Conservation (phyloP, 495 filamentous ascomycete species). For the Neurospora intermedia region DNA sequence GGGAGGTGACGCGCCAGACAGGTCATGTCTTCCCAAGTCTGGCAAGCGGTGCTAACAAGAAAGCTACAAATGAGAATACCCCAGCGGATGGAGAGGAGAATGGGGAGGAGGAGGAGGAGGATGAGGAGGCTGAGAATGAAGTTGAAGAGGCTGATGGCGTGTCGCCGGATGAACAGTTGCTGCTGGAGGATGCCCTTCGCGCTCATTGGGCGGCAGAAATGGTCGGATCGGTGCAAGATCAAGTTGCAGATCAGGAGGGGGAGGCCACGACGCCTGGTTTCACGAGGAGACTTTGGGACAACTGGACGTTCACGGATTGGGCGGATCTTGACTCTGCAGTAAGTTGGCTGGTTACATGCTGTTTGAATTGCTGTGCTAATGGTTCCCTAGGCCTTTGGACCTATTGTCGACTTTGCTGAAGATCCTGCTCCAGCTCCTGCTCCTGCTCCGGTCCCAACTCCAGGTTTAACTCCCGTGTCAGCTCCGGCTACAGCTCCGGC, state of each 20-base stretch:
- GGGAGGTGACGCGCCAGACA: constrained; percentile 7
- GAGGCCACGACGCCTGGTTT: not conserved
- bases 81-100: not conserved
- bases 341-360: not conserved
- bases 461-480: too few species aligned
- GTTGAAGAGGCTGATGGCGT: not conserved
- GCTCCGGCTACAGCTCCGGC: not conserved
- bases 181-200: constrained; percentile 15
- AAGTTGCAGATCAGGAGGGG: not conserved
- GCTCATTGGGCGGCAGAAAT: constrained; percentile 13
- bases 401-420: constrained; percentile 10
- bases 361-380: not conserved
- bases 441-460: not conserved
- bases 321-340: constrained; percentile 20
- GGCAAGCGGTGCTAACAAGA: not conserved
- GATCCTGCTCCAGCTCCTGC: not conserved
- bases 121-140: not conserved
- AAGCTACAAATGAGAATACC: not conserved
- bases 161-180: constrained; percentile 7
- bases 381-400: constrained; percentile 12
- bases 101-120: not conserved
- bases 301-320: constrained; percentile 18
- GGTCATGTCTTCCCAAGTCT: not conserved
- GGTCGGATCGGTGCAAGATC: not conserved
- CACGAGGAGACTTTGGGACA: constrained; percentile 7